Evolutionary conservation across 441 rosid genomes (phyloP), one percentile per base, ranked within the genome.

Genomic region (Gossypium davidsonii): DNA sequence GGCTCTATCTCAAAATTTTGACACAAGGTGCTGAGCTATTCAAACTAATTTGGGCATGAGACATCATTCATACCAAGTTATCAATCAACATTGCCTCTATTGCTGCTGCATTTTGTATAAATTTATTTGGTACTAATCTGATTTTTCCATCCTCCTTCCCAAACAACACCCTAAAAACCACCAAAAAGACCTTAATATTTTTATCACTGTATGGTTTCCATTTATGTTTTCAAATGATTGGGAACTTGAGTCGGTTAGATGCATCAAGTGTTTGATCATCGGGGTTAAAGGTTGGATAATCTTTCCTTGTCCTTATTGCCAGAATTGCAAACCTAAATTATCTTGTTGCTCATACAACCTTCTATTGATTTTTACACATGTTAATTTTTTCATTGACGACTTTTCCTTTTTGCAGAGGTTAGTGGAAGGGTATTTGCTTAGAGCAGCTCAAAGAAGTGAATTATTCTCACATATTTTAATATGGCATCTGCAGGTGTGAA

Each of bases 361-460:
- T 9, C 4, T 14, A 25, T 28, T 76, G 71, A 68, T 73, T 58
- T 23, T 44, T 39, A 25, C 53, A 37, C 52, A 61, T 34, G 1
- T 34, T 69, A 69, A 21, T 70, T 28, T 57, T 26, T 44, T 20
- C 17, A 55, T 77, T 48, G 64, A 17, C 59, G 2, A 31, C 52
- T 69, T 20, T 52, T 76, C 72, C 26, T 62, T 82, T 48, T 76
- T 80, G 83, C 97, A 96, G 99, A 83, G 79, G 80, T 80, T 96
- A 68, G 97, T 96, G 46, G 97, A 96, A 85, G 99, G 99, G 61
- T 96, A 96, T 82, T 83, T 96, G 86, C 94, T 96, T 48, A 88
- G 98, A 88, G 99, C 99, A 61, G 82, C 98, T 79, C 94, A 95
- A 76, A 83, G 93, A 83, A 95, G 97, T 76, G 96, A 95, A 78